Evolutionary conservation across 345 rosid genomes (phyloP).

Genomic region (Jatropha curcas): DNA sequence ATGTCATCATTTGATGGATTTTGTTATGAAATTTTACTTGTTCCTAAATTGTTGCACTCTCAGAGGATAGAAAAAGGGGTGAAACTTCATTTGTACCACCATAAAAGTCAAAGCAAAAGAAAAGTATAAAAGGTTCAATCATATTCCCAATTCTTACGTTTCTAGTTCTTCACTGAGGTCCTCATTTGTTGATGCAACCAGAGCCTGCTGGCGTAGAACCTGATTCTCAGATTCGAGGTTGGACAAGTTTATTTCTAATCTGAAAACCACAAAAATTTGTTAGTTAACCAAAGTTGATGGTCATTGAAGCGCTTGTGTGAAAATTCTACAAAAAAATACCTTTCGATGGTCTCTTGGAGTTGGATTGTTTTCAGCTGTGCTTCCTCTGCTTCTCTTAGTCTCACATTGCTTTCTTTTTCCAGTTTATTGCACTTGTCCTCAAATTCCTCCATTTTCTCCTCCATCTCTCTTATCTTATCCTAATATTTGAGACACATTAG

Average conservation of each 20-base stretch:
- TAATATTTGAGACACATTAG: constrained; percentile 29
- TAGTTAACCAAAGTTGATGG: constrained; percentile 9
- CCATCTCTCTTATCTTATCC: constrained; percentile 45
- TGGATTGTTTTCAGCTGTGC: constrained; percentile 44
- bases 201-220: constrained; percentile 66
- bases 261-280: constrained; percentile 26
- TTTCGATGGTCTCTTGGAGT: constrained; percentile 49
- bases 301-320: constrained; percentile 11
- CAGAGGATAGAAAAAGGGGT: neutral
- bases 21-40: neutral
- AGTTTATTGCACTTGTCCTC: constrained; percentile 41
- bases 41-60: neutral
- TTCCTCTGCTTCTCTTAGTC: constrained; percentile 49
- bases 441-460: constrained; percentile 43
- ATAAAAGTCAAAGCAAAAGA: neutral
- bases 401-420: constrained; percentile 42
- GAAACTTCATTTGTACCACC: neutral
- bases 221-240: constrained; percentile 71
- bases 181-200: constrained; percentile 44
- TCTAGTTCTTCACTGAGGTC: constrained; percentile 43
- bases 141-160: constrained; percentile 29
- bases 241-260: constrained; percentile 51
- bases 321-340: constrained; percentile 30
- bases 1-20: neutral
- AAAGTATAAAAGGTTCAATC: neutral